phyloP scores from a whole-genome alignment of 371 early-diverging fungal species.

The Conidiobolus coronatus region DNA sequence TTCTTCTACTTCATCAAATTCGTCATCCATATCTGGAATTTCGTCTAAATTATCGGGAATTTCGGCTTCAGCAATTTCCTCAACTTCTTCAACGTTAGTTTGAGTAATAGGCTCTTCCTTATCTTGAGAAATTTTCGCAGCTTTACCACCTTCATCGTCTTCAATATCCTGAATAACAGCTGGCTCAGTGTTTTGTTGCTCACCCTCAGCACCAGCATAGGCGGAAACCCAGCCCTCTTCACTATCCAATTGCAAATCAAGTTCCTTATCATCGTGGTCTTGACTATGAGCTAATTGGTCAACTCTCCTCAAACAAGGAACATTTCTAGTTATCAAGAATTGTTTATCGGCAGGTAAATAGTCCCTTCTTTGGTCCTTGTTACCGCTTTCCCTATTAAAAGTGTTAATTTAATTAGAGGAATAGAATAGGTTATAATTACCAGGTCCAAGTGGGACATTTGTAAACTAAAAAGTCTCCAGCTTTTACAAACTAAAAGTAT shows the following conservation, averaged over 20 bases:
- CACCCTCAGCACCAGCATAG: constrained; percentile 22
- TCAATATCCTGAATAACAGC: not conserved
- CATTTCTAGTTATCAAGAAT: constrained; percentile 84
- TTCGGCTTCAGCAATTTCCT: constrained; percentile 18
- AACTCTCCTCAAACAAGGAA: constrained; percentile 81
- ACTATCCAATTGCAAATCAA: constrained; percentile 26
- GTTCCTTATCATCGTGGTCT: constrained; percentile 27
- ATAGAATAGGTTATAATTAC: constrained; percentile 15
- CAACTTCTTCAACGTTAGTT: not conserved
- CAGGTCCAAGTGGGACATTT: constrained; percentile 98
- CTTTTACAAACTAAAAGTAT: constrained; percentile 77
- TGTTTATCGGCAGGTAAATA: constrained; percentile 85
- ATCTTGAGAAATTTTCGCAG: no score
- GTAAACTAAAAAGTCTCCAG: constrained; percentile 90
- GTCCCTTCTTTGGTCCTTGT: constrained; percentile 56
- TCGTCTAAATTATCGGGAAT: constrained; percentile 53
- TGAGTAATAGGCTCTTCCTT: constrained; percentile 25
- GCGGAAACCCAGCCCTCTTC: constrained; percentile 71
- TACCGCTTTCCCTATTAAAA: constrained; percentile 48
- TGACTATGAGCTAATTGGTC: constrained; percentile 58
- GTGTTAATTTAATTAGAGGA: not conserved
- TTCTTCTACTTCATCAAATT: constrained; percentile 15
- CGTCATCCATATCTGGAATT: constrained; percentile 86
- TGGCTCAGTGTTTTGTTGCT: constrained; percentile 8
- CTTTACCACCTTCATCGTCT: not conserved